These are phyloP conservation scores for Fusarium pininemorale DNA, from an alignment of 2,329 filamentous ascomycete species.

Conservation along the genomic window DNA sequence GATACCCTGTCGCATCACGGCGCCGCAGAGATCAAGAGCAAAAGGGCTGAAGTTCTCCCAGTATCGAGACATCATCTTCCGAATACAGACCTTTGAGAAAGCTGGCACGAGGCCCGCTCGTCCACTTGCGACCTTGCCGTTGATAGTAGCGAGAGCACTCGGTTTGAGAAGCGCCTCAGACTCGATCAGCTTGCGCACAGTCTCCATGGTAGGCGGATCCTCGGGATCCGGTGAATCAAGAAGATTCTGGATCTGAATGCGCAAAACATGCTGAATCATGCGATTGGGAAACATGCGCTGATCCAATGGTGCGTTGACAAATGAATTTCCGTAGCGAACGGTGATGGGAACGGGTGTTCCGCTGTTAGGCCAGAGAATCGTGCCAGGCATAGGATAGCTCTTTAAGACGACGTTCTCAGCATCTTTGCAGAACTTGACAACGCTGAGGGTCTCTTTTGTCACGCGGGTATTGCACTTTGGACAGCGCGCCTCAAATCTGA, in stretches of 20 bases:
- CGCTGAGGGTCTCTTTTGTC: conserved; percentile 64
- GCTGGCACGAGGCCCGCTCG: neutral
- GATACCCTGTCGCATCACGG: conserved; percentile 71
- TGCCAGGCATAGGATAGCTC: conserved; percentile 72
- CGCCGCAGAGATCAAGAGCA: conserved; percentile 70
- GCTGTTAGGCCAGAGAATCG: conserved; percentile 62
- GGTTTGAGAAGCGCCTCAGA: conserved; percentile 54
- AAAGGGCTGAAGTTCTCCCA: conserved; percentile 74
- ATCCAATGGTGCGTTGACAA: neutral
- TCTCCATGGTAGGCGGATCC: conserved; percentile 56
- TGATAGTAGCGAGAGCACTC: conserved; percentile 15
- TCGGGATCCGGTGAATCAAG: conserved; percentile 40
- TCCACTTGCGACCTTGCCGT: conserved; percentile 18
- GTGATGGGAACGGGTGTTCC: conserved; percentile 56
- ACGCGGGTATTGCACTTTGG: conserved; percentile 58
- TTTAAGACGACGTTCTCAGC: conserved; percentile 52
- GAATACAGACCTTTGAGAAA: conserved; percentile 56
- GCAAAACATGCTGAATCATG: conserved; percentile 59
- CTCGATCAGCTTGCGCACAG: conserved; percentile 59
- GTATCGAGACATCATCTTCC: conserved; percentile 76
- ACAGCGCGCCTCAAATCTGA: conserved; percentile 62
- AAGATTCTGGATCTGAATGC: conserved; percentile 52
- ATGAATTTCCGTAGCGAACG: neutral
- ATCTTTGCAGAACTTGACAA: conserved; percentile 67
- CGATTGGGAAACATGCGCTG: conserved; percentile 65